These are phyloP conservation scores for Globisporangium cylindrosporum DNA, from an alignment of 352 stramenopile species.

Conservation along the genomic window DNA sequence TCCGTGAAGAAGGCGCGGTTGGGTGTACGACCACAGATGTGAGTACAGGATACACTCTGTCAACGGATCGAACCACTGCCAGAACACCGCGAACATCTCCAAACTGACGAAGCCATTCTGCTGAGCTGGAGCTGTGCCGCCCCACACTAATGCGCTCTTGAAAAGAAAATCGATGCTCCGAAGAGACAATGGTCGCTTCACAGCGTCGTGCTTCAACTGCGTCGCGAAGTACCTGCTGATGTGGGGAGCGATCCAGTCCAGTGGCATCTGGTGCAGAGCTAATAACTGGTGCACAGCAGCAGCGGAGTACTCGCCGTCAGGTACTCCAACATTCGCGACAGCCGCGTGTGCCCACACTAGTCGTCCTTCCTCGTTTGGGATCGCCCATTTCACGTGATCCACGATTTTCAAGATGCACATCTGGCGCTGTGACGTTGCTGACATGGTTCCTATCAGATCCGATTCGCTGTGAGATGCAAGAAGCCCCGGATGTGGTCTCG, in stretches of 20 bases:
- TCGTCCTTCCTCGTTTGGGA: constrained; percentile 47
- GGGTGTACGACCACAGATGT: constrained; percentile 62
- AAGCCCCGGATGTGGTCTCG: constrained; percentile 12
- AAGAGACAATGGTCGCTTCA: constrained; percentile 59
- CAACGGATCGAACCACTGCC: constrained; percentile 70
- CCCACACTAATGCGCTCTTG: constrained; percentile 74
- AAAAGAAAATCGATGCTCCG: constrained; percentile 77
- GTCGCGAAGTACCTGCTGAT: constrained; percentile 79
- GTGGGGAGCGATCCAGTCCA: constrained; percentile 64
- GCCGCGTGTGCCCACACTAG: constrained; percentile 69
- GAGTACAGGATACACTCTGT: constrained; percentile 63
- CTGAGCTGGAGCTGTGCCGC: constrained; percentile 35
- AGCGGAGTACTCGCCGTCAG: constrained; percentile 21
- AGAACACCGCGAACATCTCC: constrained; percentile 71
- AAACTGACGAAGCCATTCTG: constrained; percentile 47
- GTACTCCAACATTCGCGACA: constrained; percentile 34
- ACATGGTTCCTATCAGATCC: constrained; percentile 26
- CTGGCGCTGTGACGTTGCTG: constrained; percentile 34
- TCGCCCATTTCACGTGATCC: constrained; percentile 38
- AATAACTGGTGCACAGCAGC: constrained; percentile 41
- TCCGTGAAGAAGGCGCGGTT: constrained; percentile 74
- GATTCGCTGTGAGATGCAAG: constrained; percentile 38
- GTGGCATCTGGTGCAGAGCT: constrained; percentile 34
- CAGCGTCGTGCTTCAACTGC: constrained; percentile 64
- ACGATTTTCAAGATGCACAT: constrained; percentile 54